phyloP scores from a whole-genome alignment of 305 asterid genomes.

The Stenogyne calaminthoides region DNA sequence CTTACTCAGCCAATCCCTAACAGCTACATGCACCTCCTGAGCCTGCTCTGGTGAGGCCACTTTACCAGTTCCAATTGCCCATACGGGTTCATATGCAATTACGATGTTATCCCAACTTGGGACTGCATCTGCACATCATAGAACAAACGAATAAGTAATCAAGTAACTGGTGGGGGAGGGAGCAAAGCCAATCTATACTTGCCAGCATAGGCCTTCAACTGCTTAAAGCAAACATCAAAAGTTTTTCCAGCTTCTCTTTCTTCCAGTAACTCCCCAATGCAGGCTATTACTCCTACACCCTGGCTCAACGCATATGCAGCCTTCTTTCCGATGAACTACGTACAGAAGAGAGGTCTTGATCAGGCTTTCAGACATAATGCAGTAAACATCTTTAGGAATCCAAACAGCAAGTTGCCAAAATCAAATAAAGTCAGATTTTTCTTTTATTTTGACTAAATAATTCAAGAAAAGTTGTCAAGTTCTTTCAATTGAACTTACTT shows the following conservation, averaged over 20 bases:
- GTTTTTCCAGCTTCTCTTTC: conserved; percentile 95
- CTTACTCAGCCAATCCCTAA: conserved; percentile 89
- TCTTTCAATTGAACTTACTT: conserved; percentile 46
- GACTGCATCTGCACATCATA: conserved; percentile 60
- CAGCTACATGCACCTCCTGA: conserved; percentile 90
- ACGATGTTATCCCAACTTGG: conserved; percentile 87
- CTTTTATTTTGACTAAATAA: conserved; percentile 1
- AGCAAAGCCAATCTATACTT: conserved; percentile 24
- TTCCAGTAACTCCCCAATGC: conserved; percentile 89
- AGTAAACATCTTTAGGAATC: conserved; percentile 5
- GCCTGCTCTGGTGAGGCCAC: conserved; percentile 98
- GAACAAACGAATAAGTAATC: background rate
- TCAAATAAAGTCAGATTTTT: background rate
- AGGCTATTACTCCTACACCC: conserved; percentile 84
- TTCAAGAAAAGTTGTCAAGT: conserved; percentile 7
- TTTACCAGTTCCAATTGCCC: conserved; percentile 98
- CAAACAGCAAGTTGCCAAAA: conserved; percentile 16
- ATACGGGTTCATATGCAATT: conserved; percentile 89
- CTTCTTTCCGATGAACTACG: conserved; percentile 87
- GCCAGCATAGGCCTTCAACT: conserved; percentile 88
- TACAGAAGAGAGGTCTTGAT: conserved; percentile 32
- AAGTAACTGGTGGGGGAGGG: background rate
- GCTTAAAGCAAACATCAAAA: conserved; percentile 80
- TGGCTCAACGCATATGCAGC: conserved; percentile 86
- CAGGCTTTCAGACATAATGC: conserved; percentile 25